Base-by-base conservation (phyloP, 768 basidiomycete species). In the Infundibulicybe gibba region DNA sequence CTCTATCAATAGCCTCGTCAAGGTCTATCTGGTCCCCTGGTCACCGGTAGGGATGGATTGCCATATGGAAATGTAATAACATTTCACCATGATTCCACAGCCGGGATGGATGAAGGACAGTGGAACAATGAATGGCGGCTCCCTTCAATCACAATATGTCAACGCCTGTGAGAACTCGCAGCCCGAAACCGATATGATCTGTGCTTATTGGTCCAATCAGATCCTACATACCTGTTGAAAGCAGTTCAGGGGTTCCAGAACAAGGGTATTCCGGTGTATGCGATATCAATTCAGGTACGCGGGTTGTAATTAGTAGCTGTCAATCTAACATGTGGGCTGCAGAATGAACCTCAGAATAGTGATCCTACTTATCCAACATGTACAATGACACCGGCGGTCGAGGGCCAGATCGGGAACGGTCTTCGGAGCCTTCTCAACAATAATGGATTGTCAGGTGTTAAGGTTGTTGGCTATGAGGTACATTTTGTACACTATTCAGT, bases 81-180 rank as follows among this genome's bases (percentile, higher is more conserved):
- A 25, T 25, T 20, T 32, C 41, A 32, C 10, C 5, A 31, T 35
- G 13, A 31, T 17, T 39, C 66, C 49, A 34, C 47, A 88, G 85
- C 87, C 88, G 9, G 83, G 68, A 3, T 90, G 88, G 87, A 87
- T 88, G 85, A 90, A 90, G 62, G 69, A 66, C 41, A 79, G 74
- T 47, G 73, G 72, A 3, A 76, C 77, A 0, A 87, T 87, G 82
- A 70, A 79, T 20, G 87, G 87, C 1, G 86, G 85, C 30, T 76
- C 74, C 11, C 59, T 89, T 43, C 54, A 71, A 21, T 72, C 77
- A 0, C 64, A 69, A 39, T 80, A 79, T 47, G 62, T 75, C 33
- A 60, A 58, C 34, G 59, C 64, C 0, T 82, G 81, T 86, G 50
- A 49, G 80, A 45, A 5, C 14, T 2, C 64, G 6, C 8, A n/a